These are phyloP conservation scores for Podospora sp. DNA, from an alignment of 495 filamentous ascomycete species.

Conservation along the genomic window DNA sequence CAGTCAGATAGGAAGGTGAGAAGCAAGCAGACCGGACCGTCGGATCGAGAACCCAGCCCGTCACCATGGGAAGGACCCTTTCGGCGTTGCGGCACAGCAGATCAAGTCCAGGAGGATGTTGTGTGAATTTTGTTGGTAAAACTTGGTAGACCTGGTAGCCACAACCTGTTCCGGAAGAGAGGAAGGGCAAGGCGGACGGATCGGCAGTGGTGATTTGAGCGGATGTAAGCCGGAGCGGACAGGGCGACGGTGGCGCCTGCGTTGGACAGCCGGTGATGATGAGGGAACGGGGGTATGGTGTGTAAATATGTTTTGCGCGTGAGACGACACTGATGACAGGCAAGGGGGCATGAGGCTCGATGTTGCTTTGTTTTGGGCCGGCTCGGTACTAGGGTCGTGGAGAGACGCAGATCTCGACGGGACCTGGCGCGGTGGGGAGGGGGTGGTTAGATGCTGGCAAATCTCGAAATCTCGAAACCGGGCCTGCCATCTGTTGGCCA, in stretches of 20 bases:
- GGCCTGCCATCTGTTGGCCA: neutral
- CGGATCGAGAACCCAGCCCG: neutral
- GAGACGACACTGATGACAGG: neutral
- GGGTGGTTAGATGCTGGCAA: neutral
- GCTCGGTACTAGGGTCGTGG: neutral
- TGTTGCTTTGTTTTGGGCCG: neutral
- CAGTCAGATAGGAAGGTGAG: neutral
- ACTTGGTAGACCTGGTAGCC: too few species aligned
- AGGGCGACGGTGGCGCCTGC: neutral
- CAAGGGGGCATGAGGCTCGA: neutral
- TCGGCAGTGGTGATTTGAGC: neutral
- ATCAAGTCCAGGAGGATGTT: too few species aligned
- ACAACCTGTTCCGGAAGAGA: neutral
- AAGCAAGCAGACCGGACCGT: neutral
- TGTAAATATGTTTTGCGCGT: neutral
- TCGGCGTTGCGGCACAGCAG: too few species aligned
- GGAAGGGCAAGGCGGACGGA: neutral
- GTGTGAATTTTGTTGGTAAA: too few species aligned
- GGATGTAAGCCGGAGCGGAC: neutral
- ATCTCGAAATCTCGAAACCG: neutral
- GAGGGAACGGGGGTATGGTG: neutral
- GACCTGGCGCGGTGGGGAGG: neutral
- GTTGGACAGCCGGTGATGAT: neutral
- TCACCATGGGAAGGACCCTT: neutral
- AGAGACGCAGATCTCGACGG: neutral